These are phyloP conservation scores for Cajanus cajan DNA, from an alignment of 306 rosid species.

Conservation along the genomic window DNA sequence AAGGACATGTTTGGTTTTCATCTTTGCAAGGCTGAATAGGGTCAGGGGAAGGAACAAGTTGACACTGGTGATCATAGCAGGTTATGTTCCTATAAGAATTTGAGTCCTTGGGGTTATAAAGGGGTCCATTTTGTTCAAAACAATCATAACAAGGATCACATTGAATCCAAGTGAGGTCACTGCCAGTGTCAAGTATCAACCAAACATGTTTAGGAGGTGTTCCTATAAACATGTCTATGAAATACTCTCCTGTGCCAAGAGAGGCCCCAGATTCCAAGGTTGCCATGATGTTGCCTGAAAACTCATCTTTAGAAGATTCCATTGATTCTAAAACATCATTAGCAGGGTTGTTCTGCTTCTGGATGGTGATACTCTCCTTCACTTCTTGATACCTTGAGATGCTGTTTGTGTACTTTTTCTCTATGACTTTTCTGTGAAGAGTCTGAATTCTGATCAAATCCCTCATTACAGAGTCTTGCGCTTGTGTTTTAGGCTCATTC, in stretches of 20 bases:
- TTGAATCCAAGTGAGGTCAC: conserved; percentile 83
- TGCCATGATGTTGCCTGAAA: conserved; percentile 54
- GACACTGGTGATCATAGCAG: conserved; percentile 56
- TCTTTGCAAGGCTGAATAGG: conserved; percentile 57
- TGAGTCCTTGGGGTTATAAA: conserved; percentile 62
- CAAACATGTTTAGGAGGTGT: conserved; percentile 82
- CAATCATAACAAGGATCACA: conserved; percentile 74
- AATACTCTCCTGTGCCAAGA: conserved; percentile 78
- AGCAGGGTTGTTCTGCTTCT: neutral
- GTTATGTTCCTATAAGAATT: conserved; percentile 52
- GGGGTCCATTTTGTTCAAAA: conserved; percentile 66
- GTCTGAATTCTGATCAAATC: conserved; percentile 64
- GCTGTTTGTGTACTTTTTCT: conserved; percentile 57
- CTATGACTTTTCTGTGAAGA: conserved; percentile 56
- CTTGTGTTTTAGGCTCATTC: conserved; percentile 42
- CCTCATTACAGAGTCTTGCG: conserved; percentile 40
- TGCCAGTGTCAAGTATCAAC: conserved; percentile 73
- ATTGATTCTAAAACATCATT: conserved; percentile 32
- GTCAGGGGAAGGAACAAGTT: conserved; percentile 57
- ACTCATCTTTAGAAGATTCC: conserved; percentile 33
- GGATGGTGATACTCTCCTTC: neutral
- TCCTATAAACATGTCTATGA: conserved; percentile 72
- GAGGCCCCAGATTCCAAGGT: conserved; percentile 69
- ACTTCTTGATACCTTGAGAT: conserved; percentile 40
- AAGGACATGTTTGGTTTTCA: conserved; percentile 69